phyloP scores from a whole-genome alignment of 257 asterid genomes.

The Nicotiana obtusifolia region DNA sequence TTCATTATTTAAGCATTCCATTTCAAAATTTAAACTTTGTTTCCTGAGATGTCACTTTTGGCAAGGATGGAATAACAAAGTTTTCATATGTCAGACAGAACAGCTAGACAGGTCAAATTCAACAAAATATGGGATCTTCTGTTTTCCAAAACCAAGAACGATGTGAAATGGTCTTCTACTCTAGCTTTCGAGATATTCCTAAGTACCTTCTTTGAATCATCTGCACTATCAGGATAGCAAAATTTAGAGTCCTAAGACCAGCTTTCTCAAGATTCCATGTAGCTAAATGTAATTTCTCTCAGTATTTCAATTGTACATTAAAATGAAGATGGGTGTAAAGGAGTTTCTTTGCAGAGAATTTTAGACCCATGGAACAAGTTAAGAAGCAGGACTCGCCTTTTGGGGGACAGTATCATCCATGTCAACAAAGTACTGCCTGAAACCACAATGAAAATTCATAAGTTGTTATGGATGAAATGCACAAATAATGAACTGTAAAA shows the following conservation, averaged over 20 bases:
- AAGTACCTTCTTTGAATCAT: background rate
- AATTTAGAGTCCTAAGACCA: background rate
- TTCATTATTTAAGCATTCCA: background rate
- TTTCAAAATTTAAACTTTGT: background rate
- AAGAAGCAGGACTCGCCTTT: constrained; percentile 28
- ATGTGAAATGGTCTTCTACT: background rate
- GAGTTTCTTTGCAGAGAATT: background rate
- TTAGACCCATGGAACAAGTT: constrained; percentile 9
- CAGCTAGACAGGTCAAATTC: background rate
- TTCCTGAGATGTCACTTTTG: background rate
- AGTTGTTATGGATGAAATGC: constrained; percentile 1
- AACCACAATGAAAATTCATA: constrained; percentile 6
- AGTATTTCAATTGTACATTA: background rate
- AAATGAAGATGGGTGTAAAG: background rate
- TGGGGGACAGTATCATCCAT: constrained; percentile 48
- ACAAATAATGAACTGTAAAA: background rate
- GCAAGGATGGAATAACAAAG: constrained; percentile 3
- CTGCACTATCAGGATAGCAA: background rate
- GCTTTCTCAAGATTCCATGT: background rate
- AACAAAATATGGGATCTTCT: background rate
- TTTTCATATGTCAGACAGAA: background rate
- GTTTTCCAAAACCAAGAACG: background rate
- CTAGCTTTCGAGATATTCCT: background rate
- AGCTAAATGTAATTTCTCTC: background rate
- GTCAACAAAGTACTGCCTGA: constrained; percentile 53